Evolutionary conservation across 345 rosid species (phyloP).

Genomic region (Linum usitatissimum): DNA sequence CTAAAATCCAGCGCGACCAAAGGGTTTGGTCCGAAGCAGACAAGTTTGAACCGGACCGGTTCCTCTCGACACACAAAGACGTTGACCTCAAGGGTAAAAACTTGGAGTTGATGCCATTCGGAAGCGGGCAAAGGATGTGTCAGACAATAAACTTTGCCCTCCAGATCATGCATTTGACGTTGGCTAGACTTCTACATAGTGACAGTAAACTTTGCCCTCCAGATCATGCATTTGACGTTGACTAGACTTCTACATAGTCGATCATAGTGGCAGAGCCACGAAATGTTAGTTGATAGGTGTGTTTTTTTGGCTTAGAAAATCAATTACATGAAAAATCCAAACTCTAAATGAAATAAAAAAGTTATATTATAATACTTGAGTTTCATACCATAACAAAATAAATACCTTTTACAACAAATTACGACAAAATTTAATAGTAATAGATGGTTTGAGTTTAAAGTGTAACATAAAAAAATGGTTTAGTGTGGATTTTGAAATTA

Average conservation of each 20-base stretch:
- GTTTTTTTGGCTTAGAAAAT: too few relatives aligned
- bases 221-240: slow-evolving; percentile 29
- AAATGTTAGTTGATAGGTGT: too few relatives aligned
- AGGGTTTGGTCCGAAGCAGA: slow-evolving; percentile 29
- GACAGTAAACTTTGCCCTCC: slow-evolving; percentile 28
- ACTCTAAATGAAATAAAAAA: too few relatives aligned
- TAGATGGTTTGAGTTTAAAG: too few relatives aligned
- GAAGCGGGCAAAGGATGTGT: slow-evolving; percentile 44
- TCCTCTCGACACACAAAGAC: slow-evolving; percentile 9
- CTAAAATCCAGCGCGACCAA: slow-evolving; percentile 55
- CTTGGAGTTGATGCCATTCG: slow-evolving; percentile 37
- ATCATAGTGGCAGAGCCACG: too few relatives aligned
- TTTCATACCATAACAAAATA: too few relatives aligned
- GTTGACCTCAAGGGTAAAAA: slow-evolving; percentile 4
- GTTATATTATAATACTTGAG: too few relatives aligned
- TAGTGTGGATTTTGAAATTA: too few relatives aligned
- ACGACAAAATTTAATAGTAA: too few relatives aligned
- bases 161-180: slow-evolving; percentile 28
- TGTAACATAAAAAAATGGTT: too few relatives aligned
- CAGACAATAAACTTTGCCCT: slow-evolving; percentile 35
- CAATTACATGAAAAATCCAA: too few relatives aligned
- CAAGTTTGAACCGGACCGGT: slow-evolving; percentile 35
- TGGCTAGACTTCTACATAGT: slow-evolving; percentile 44
- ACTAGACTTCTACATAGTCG: slow-evolving; percentile 34
- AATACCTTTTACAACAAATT: too few relatives aligned